Evolutionary conservation across 2,329 filamentous ascomycete genomes (phyloP), one percentile per base, ranked within the genome.

Genomic region (Macrophomina pseudophaseolina): DNA sequence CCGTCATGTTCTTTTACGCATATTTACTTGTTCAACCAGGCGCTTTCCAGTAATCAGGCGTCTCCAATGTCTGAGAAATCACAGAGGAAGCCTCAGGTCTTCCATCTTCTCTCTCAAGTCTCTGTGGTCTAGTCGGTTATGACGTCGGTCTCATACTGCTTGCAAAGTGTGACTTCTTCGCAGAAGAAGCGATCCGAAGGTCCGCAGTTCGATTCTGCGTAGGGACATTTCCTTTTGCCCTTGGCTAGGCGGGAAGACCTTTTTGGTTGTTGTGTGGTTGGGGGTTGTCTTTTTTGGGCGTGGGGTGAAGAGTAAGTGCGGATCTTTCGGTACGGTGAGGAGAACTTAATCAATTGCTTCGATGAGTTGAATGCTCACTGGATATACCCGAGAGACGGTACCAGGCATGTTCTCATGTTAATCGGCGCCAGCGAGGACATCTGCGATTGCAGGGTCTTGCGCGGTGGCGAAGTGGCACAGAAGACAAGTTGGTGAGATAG

Each of bases 41-140:
- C 2, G 0, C 7, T 5, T 1, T 9, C 2, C 16, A 16, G 23
- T 4, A 28, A 54, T 35, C 42, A 44, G 53, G 3, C 14, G 52
- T n/a, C 52, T 32, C 35, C 32, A 35, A 14, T 40, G 33, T 60
- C 56, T 18, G 35, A 38, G 35, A 38, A 33, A 12, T 14, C 40
- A 60, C 44, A 51, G 59, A 52, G n/a, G n/a, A 52, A 38, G 14
- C 5, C 16, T 35, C 30, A 12, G 12, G 40, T 2, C 28, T 33
- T 49, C n/a, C 32, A 23, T 1, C 23, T 23, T 23, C 23, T 23
- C 23, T 23, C 18, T 12, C 12, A 16, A 64, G 65, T 48, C 65
- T 68, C 46, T 59, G 52, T 68, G 67, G 67, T 68, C 53, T 68
- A 68, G 67, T 68, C 52, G 67, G 67, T 68, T 56, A 68, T 68